phyloP scores from a whole-genome alignment of 2,329 filamentous ascomycete species.

The Zymoseptoria crescenta region DNA sequence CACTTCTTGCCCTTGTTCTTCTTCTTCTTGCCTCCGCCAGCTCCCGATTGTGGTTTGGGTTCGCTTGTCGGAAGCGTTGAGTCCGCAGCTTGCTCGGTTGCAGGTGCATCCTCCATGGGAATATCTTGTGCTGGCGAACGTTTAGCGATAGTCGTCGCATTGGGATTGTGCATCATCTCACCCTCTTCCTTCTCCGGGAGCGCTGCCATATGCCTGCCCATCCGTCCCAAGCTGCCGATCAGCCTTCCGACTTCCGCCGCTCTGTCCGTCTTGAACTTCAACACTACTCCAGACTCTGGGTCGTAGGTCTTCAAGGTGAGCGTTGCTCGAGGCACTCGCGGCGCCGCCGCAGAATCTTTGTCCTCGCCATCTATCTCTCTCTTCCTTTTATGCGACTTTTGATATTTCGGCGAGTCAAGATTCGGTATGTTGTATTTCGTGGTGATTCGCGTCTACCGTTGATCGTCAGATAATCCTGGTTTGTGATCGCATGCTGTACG shows the following conservation, averaged over 20 bases:
- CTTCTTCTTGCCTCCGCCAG: slow-evolving; percentile 41
- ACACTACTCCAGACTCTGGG: slow-evolving; percentile 66
- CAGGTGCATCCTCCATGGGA: slow-evolving; percentile 25
- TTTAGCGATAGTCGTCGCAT: slow-evolving; percentile 3
- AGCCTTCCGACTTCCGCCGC: slow-evolving; percentile 81
- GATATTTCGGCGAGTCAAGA: slow-evolving; percentile 25
- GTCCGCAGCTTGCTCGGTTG: slow-evolving; percentile 20
- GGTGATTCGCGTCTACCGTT: slow-evolving; percentile 70
- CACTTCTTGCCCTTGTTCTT: slow-evolving; percentile 41
- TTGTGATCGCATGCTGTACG: slow-evolving; percentile 5
- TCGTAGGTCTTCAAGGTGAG: slow-evolving; percentile 88
- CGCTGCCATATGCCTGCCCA: slow-evolving; percentile 58
- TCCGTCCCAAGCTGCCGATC: slow-evolving; percentile 64
- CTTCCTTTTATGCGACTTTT: slow-evolving; percentile 23
- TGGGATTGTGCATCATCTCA: slow-evolving; percentile 7
- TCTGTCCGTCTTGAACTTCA: slow-evolving; percentile 90
- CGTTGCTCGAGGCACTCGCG: slow-evolving; percentile 54
- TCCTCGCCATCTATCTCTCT: slow-evolving; percentile 16
- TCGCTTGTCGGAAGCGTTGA: slow-evolving; percentile 10
- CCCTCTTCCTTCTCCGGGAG: slow-evolving; percentile 38
- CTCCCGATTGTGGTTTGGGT: slow-evolving; percentile 13
- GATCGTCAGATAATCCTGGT: slow-evolving; percentile 1
- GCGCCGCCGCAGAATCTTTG: slow-evolving; percentile 19
- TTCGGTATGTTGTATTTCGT: slow-evolving; percentile 73
- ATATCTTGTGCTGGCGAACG: slow-evolving; percentile 20